Percentiles rank a stretch among this genome's conserved stretches.
Evolutionary conservation across 176 grass and related monocot genomes (phyloP).

Genomic region (Avena atlantica): DNA sequence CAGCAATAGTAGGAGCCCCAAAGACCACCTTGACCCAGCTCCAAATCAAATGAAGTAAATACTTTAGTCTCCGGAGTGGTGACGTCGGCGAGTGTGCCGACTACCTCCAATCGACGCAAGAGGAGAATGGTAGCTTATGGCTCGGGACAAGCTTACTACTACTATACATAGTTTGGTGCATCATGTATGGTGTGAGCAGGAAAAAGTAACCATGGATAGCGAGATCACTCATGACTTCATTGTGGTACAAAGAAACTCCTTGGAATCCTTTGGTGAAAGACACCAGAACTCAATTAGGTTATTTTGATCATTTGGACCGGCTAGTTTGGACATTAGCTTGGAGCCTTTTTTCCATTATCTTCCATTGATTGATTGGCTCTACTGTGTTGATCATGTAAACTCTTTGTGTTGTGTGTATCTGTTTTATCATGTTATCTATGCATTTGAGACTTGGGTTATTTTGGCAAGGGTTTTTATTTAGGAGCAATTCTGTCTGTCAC

Average conservation of each 20-base stretch:
- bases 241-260: background rate
- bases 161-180: constrained; percentile 27
- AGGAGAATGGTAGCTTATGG: background rate
- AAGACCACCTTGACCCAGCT: background rate
- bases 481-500: background rate
- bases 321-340: background rate
- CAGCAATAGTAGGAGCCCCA: background rate
- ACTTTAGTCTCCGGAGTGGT: background rate
- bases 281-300: background rate
- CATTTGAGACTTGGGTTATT: background rate
- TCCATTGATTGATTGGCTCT: background rate
- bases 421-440: background rate
- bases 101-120: constrained; percentile 19
- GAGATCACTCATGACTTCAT: background rate
- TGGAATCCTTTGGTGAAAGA: background rate
- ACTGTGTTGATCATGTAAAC: background rate
- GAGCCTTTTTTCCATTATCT: background rate
- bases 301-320: background rate
- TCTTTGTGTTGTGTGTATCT: background rate
- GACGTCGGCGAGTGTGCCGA: background rate
- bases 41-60: background rate
- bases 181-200: background rate
- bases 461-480: background rate
- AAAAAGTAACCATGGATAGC: background rate
- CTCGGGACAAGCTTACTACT: background rate